Base-by-base conservation (phyloP, 768 basidiomycete genomes). In the Mycena crocata region DNA sequence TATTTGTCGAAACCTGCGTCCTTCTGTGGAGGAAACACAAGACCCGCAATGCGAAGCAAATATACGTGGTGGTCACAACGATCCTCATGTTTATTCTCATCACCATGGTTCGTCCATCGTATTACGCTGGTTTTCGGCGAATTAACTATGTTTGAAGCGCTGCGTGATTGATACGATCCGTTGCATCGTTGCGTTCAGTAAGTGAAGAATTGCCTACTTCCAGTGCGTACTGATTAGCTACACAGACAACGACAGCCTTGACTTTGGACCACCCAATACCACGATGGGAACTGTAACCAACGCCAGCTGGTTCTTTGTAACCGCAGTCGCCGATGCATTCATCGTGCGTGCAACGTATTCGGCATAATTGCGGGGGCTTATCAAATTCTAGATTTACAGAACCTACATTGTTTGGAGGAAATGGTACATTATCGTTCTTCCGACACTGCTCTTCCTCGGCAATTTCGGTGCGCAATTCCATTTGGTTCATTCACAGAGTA, bases 91-190 rank as follows among this genome's bases (percentile, higher is more conserved):
- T 56, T 30, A 44, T 56, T 31, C 30, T 56, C 39, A 56, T 56
- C 28, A 56, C 55, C 4, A 31, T 21, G 39, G 55, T 56, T 13
- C 26, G 39, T 30, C 15, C 23, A 28, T 24, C 5, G 17, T 2
- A 1, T 44, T 19, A 2, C 24, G 10, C 23, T 28, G 5, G 10
- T 21, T n/a, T 28, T 2, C n/a, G n/a, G 37, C 1, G 32, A 17
- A 21, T 44, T 32, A 4, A 26, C 28, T 37, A 37, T n/a, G 37
- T 37, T 37, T 9, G 37, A 9, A 58, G 57, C 57, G 57, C 31
- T 58, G 57, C 35, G 30, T 58, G 10, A 58, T 58, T 34, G 45
- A 58, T 23, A 60, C 58, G 10, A 37, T 48, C 35, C 46, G 58
- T 2, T 60, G 48, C 9, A 28, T 50, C 6, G 21, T 28, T n/a